phyloP scores from a whole-genome alignment of 768 basidiomycete genomes.

The Pleurotus eryngii region DNA sequence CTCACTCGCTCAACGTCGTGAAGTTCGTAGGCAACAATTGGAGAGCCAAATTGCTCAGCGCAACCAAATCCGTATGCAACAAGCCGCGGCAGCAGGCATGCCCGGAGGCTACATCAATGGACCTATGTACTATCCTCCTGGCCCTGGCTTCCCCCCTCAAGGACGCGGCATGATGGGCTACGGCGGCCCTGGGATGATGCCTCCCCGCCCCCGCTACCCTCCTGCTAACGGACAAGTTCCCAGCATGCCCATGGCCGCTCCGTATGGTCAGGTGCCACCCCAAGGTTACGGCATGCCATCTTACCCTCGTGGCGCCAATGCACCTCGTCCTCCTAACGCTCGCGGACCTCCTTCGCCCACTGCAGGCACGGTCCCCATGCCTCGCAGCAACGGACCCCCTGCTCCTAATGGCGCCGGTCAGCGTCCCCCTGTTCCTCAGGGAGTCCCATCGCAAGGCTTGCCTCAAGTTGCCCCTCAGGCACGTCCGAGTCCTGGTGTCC shows the following conservation, averaged over 20 bases:
- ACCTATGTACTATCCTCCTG: constrained; percentile 85
- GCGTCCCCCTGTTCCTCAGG: constrained; percentile 48
- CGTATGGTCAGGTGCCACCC: constrained; percentile 71
- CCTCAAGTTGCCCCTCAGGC: constrained; percentile 26
- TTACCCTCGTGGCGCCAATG: constrained; percentile 54
- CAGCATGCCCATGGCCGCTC: constrained; percentile 73
- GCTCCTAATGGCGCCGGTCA: constrained; percentile 50
- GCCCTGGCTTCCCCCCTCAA: constrained; percentile 80
- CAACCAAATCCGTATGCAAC: constrained; percentile 95
- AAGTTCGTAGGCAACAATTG: constrained; percentile 96
- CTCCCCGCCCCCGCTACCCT: constrained; percentile 82
- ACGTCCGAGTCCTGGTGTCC: constrained; percentile 11
- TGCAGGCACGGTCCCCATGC: constrained; percentile 56
- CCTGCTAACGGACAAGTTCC: constrained; percentile 66
- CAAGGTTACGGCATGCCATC: constrained; percentile 71
- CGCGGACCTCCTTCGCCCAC: constrained; percentile 75
- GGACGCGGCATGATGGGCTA: constrained; percentile 79
- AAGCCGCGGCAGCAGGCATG: constrained; percentile 84
- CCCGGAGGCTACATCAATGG: constrained; percentile 81
- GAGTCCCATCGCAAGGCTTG: constrained; percentile 31
- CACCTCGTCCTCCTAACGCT: constrained; percentile 58
- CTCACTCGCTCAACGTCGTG: constrained; percentile 96
- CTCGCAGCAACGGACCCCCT: constrained; percentile 62
- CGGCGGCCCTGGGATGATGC: constrained; percentile 82
- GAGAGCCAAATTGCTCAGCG: constrained; percentile 99